Evolutionary conservation across 257 asterid species (phyloP).

Genomic region (Rhazya stricta): DNA sequence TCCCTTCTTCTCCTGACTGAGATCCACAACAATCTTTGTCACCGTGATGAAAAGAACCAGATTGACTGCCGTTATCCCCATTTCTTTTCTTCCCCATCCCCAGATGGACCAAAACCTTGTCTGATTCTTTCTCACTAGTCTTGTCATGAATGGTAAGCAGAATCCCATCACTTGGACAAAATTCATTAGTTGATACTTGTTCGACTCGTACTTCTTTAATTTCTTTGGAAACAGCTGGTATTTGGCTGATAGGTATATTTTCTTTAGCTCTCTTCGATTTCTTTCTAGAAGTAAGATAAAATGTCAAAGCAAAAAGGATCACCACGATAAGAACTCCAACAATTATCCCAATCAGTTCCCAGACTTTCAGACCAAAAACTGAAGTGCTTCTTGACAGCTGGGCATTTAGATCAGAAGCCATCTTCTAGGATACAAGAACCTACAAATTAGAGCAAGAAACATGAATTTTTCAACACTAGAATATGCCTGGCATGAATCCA

Average conservation of each 20-base stretch:
- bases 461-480: background rate
- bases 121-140: slow-evolving; percentile 66
- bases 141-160: slow-evolving; percentile 81
- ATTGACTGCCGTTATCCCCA: slow-evolving; percentile 54
- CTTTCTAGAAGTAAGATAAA: slow-evolving; percentile 67
- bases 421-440: slow-evolving; percentile 38
- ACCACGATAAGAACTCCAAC: slow-evolving; percentile 65
- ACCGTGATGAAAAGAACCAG: slow-evolving; percentile 56
- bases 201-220: slow-evolving; percentile 88
- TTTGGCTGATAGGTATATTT: slow-evolving; percentile 55
- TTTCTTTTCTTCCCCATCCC: slow-evolving; percentile 54
- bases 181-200: slow-evolving; percentile 57
- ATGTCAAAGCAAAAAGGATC: slow-evolving; percentile 55
- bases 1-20: slow-evolving; percentile 83
- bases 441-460: slow-evolving; percentile 25
- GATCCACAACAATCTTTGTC: slow-evolving; percentile 70
- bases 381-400: slow-evolving; percentile 59
- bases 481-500: background rate
- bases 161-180: slow-evolving; percentile 64
- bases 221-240: slow-evolving; percentile 77
- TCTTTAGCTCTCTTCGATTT: slow-evolving; percentile 47
- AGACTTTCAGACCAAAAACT: slow-evolving; percentile 65
- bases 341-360: slow-evolving; percentile 84
- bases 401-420: slow-evolving; percentile 77
- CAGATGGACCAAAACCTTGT: slow-evolving; percentile 66